These are phyloP conservation scores for Colletotrichum sublineola DNA, from an alignment of 2,329 filamentous ascomycete genomes.

Conservation along the genomic window DNA sequence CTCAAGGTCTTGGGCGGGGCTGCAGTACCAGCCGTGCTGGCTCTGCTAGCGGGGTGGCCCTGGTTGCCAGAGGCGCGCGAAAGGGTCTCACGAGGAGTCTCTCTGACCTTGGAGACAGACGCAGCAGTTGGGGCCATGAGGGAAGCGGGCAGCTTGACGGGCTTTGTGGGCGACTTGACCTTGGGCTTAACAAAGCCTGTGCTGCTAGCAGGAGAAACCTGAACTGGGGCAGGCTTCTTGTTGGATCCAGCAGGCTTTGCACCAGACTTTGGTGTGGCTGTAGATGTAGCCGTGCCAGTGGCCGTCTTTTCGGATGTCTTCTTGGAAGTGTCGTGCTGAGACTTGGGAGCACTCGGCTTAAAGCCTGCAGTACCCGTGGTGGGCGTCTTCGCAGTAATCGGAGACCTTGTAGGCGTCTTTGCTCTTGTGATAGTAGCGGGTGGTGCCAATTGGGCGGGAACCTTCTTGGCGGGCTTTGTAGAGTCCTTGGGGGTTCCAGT, in stretches of 20 bases:
- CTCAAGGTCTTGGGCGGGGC: constrained; percentile 54
- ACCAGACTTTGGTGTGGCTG: constrained; percentile 46
- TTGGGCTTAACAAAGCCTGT: constrained; percentile 69
- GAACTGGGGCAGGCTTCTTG: constrained; percentile 61
- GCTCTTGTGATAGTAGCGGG: constrained; percentile 46
- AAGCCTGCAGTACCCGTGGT: constrained; percentile 52
- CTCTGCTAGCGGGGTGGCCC: constrained; percentile 61
- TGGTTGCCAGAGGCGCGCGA: constrained; percentile 47
- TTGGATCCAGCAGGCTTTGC: constrained; percentile 51
- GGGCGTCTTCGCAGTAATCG: constrained; percentile 54
- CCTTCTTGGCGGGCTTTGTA: constrained; percentile 49
- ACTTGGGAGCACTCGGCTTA: constrained; percentile 47
- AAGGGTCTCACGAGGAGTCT: constrained; percentile 45
- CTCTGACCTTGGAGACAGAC: constrained; percentile 71
- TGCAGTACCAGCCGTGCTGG: constrained; percentile 52
- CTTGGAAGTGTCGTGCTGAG: constrained; percentile 38
- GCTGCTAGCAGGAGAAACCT: constrained; percentile 54
- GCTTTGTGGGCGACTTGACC: constrained; percentile 77
- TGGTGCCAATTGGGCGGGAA: constrained; percentile 47
- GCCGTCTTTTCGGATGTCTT: constrained; percentile 41
- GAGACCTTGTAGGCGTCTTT: constrained; percentile 54
- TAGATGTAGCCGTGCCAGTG: neutral
- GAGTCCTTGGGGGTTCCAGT: constrained; percentile 33
- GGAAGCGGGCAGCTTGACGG: constrained; percentile 74
- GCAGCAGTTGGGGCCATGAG: constrained; percentile 78